A percentile compares a stretch with the other conserved stretches of the same genome.
These are phyloP conservation scores for Ascomycota sp. DNA, from an alignment of 2,329 filamentous ascomycete genomes.

Conservation along the genomic window DNA sequence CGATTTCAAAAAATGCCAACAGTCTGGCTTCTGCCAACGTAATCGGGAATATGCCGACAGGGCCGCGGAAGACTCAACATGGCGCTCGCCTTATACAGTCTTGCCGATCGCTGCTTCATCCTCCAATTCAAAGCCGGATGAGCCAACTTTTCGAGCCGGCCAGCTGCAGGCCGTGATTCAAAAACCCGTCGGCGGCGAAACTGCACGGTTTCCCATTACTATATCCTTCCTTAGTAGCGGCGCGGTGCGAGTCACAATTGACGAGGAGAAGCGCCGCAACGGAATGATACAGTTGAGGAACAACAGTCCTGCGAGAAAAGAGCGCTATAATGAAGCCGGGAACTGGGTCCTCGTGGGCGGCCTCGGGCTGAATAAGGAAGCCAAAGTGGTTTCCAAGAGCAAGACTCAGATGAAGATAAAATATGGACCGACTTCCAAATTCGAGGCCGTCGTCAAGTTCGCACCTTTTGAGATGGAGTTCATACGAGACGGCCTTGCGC, in stretches of 20 bases:
- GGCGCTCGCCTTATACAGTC: conserved; percentile 66
- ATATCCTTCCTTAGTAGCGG: conserved; percentile 83
- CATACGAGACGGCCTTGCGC: conserved; percentile 57
- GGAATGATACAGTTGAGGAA: conserved; percentile 78
- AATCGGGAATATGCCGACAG: conserved; percentile 79
- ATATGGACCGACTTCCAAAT: conserved; percentile 57
- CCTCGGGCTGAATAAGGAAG: conserved; percentile 48
- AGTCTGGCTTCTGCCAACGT: conserved; percentile 92
- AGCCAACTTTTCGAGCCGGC: conserved; percentile 58
- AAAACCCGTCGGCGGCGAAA: conserved; percentile 52
- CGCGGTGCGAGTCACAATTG: conserved; percentile 66
- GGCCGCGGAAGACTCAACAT: conserved; percentile 42
- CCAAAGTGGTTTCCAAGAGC: conserved; percentile 45
- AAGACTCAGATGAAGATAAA: conserved; percentile 51
- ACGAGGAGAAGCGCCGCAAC: conserved; percentile 78
- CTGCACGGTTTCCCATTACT: conserved; percentile 60
- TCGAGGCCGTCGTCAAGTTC: conserved; percentile 69
- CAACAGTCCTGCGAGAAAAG: conserved; percentile 66
- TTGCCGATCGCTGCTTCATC: too few species aligned
- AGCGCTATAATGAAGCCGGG: conserved; percentile 82
- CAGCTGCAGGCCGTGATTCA: conserved; percentile 62
- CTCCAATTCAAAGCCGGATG: conserved; percentile 28
- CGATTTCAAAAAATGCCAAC: conserved; percentile 90
- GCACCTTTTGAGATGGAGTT: conserved; percentile 75
- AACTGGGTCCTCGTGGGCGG: conserved; percentile 76